Base-by-base conservation (phyloP, 805 yeast genomes). In the Yarrowia divulgata region DNA sequence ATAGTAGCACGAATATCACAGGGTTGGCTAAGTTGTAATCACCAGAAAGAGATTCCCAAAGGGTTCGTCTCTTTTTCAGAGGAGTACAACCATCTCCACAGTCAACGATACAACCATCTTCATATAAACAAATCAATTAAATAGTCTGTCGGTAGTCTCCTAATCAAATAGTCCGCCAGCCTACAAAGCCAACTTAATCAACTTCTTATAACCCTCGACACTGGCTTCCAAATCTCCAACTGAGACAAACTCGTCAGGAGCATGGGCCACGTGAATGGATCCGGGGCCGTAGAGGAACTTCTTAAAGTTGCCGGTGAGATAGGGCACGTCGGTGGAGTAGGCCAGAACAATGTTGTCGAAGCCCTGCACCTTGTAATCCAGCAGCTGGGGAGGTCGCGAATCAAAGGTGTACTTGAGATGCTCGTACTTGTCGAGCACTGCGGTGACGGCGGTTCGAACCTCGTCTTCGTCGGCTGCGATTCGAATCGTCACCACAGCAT, bases 261-360 rank as follows among this genome's bases (percentile, higher is more conserved):
- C 82, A 73, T 88, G 90, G 0, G 90, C 90, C 46, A 85, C 87
- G 42, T 78, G 80, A 62, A 88, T 87, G 1, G 87, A 78, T 2
- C 92, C 92, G 3, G 91, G 90, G 0, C 91, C 92, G 72, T 87
- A 88, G 9, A 88, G 77, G 73, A 85, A 88, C 73, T 85, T 79
- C 69, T 79, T 81, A 71, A 79, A 80, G 48, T 73, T 67, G 12
- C 78, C 79, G 8, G 79, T 79, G 19, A 73, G 66, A 55, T 85
- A 71, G 14, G 88, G 87, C 62, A 85, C 79, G 73, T 85, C 88
- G 1, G 89, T 86, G 32, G 82, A 81, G 73, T 85, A 86, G 0
- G 87, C 84, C 71, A 84, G 76, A 7, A 83, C 78, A 19, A 81
- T 77, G 16, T 81, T 78, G 3, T 88, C 90, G 72, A 88, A 89